Evolutionary conservation across 2,329 filamentous ascomycete genomes (phyloP), one percentile per base, ranked within the genome.

Genomic region (Metarhizium anisopliae): DNA sequence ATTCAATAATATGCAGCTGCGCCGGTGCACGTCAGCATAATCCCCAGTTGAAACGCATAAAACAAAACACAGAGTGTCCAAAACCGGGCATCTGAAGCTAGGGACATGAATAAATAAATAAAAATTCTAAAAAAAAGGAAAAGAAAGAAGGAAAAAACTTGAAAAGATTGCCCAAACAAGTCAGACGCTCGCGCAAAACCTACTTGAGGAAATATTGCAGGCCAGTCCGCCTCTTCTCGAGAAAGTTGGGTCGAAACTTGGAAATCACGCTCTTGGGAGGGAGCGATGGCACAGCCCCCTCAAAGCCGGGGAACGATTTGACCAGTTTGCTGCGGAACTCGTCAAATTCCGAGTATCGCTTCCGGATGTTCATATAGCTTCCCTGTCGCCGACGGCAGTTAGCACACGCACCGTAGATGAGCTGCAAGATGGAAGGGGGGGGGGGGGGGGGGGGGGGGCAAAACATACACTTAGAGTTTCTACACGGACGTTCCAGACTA

Each of bases 121-220:
- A 11, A 35, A 35, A 35, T 8, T 7, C 1, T 35, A 1, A 35
- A 2, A 35, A 35, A 35, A 11, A 25, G 4, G 4, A n/a, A n/a
- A n/a, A n/a, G n/a, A n/a, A n/a, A n/a, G n/a, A n/a, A n/a, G n/a
- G n/a, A n/a, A n/a, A n/a, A n/a, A n/a, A 25, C 25, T 25, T 25
- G 25, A 25, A 25, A 25, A 25, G 25, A 25, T 25, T 35, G 32
- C 7, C 10, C 32, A 35, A 45, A 45, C 25, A 45, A 11, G 5
- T 3, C n/a, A 20, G 42, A 40, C 6, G 6, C 11, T 13, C 29
- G 29, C 5, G 10, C 25, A 29, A 32, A 18, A 77, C 87, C 58
- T 74, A 95, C 91, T 95, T 95, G 55, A 99, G 75, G 68, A 97
- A 99, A 68, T 97, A 96, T 67, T 90, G 86, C 57, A 99, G 75